Evolutionary conservation across 202 grass and related monocot species (phyloP).

Genomic region (Saccharum hybrid): DNA sequence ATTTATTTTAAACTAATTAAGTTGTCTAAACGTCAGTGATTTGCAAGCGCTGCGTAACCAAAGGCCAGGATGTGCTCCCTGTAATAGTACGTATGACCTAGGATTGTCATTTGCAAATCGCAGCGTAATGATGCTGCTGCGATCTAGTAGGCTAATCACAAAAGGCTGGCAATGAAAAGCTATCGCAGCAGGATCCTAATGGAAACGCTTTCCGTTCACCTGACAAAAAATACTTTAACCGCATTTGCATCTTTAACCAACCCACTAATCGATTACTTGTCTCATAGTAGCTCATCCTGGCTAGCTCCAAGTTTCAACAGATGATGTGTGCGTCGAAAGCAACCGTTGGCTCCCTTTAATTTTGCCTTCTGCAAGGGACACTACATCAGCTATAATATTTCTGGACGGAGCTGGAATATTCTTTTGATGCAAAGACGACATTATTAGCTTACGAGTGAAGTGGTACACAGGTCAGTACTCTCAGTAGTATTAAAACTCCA

Average conservation of each 20-base stretch:
- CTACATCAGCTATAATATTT: not conserved
- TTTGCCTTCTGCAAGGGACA: slow-evolving; percentile 35
- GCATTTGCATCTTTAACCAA: slow-evolving; percentile 55
- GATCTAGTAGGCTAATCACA: slow-evolving; percentile 43
- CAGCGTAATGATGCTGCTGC: no score
- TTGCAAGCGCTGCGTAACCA: not conserved
- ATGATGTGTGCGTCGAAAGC: slow-evolving; percentile 46
- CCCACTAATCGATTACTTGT: slow-evolving; percentile 43
- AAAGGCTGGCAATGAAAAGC: slow-evolving; percentile 36
- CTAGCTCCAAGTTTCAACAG: slow-evolving; percentile 49
- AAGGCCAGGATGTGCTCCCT: not conserved
- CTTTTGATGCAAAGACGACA: not conserved
- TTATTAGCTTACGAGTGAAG: slow-evolving; percentile 31
- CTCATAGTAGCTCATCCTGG: not conserved
- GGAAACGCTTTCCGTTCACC: slow-evolving; percentile 50
- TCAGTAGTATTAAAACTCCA: slow-evolving; percentile 22
- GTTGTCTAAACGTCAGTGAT: no score
- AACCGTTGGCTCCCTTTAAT: not conserved
- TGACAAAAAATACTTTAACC: slow-evolving; percentile 25
- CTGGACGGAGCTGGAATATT: no score
- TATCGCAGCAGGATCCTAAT: slow-evolving; percentile 30
- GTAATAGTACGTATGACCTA: not conserved
- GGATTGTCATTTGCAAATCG: slow-evolving; percentile 46
- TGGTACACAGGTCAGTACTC: slow-evolving; percentile 24
- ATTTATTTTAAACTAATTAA: no score